Evolutionary conservation across 2,329 filamentous ascomycete species (phyloP), one percentile per base, ranked within the genome.

Genomic region (Sclerotinia nivalis): DNA sequence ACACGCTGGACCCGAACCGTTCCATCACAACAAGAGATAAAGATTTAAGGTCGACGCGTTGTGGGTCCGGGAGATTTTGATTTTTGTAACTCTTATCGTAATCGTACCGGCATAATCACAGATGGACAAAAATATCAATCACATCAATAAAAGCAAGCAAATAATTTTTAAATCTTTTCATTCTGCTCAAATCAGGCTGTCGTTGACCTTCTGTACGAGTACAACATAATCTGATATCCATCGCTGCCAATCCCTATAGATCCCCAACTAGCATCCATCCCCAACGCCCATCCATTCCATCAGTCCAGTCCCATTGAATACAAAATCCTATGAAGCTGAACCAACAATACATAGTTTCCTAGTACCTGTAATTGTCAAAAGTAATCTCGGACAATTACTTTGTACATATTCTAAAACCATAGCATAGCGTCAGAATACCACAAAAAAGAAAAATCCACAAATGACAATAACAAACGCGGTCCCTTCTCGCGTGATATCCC

Each of bases 361-460:
- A 49, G 59, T 49, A 47, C 6, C 20, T 47, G 43, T n/a, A 20
- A 58, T 28, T 56, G 70, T 55, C 62, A 70, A 70, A 70, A 65
- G 54, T n/a, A 66, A 68, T 65, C 59, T 69, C 47, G 40, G 66
- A 69, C 54, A 65, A 69, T 47, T 68, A 49, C 59, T 31, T 28
- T 28, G 37, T 40, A 50, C 43, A 58, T 70, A 54, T 67, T 71
- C 71, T 71, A 69, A 71, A 71, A 62, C 66, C 72, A 50, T 22
- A 66, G 64, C 69, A 72, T 70, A 70, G 68, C 40, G 5, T 43
- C 68, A 68, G 69, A 58, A 49, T 66, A 75, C 73, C 34, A 34
- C 34, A 34, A 67, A 40, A 74, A 75, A 73, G 50, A 71, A 74
- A 69, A 73, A 70, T 70, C 71, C 58, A 73, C 74, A 66, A 70